Conservation (phyloP, 345 rosid species). For the Angophora floribunda region DNA sequence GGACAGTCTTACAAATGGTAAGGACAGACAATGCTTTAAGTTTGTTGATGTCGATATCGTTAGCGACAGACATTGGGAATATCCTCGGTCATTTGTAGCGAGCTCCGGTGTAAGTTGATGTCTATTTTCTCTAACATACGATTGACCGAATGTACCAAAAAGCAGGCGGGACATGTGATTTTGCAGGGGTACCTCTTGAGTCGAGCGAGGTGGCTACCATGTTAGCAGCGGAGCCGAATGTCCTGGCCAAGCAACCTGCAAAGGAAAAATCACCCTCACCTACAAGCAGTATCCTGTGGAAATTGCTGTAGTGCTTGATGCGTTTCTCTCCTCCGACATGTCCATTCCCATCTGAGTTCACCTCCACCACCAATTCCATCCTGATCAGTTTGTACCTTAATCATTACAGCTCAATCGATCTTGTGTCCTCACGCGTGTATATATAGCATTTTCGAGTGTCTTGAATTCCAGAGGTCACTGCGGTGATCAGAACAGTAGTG, state of each 20-base stretch:
- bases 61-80: neutral
- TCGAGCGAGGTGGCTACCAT: constrained; percentile 41
- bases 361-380: neutral
- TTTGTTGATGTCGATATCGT: neutral
- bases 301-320: constrained; percentile 23
- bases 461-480: neutral
- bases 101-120: neutral
- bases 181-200: constrained; percentile 4
- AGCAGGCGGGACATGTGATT: no score
- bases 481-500: neutral
- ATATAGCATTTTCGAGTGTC: neutral
- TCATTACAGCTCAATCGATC: neutral
- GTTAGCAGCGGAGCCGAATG: constrained; percentile 37
- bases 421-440: neutral
- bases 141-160: neutral
- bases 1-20: neutral
- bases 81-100: neutral
- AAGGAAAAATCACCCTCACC: constrained; percentile 68
- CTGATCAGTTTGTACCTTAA: neutral
- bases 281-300: constrained; percentile 35
- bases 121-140: neutral
- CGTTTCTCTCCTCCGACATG: constrained; percentile 5
- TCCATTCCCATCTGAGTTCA: neutral
- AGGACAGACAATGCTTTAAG: neutral
- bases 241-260: constrained; percentile 27